Conservation (phyloP, 441 rosid species). For the Brassica balearica region DNA sequence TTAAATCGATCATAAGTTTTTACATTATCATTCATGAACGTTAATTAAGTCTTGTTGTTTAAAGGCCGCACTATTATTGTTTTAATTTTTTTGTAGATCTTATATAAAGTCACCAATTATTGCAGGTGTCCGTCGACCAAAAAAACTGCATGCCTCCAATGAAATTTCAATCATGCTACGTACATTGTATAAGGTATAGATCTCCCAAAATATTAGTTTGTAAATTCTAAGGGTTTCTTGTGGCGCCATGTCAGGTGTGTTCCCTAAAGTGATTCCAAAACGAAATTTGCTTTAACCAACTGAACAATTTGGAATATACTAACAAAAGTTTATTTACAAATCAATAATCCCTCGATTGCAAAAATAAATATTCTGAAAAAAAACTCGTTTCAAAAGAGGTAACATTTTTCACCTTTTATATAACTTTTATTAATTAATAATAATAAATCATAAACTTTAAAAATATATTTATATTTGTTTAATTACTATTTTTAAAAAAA, state of each 20-base stretch:
- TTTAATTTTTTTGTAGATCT: background rate
- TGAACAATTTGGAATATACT: background rate
- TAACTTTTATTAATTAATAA: no score
- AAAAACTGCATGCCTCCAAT: slow-evolving; percentile 29
- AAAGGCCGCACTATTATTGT: no score
- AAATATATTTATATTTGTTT: no score
- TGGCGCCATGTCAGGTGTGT: slow-evolving; percentile 30
- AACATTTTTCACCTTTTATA: no score
- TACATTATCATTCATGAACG: no score
- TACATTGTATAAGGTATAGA: slow-evolving; percentile 22
- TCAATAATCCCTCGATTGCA: background rate
- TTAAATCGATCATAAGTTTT: no score
- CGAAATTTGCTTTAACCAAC: background rate
- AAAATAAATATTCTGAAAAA: background rate
- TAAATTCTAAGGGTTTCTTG: slow-evolving; percentile 16
- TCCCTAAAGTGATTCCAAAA: slow-evolving; percentile 22
- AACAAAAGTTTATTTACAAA: slow-evolving; percentile 4
- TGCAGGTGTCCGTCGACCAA: slow-evolving; percentile 17
- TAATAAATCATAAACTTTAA: no score
- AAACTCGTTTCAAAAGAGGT: no score
- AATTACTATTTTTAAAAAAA: no score
- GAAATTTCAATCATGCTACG: slow-evolving; percentile 23
- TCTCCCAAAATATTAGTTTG: slow-evolving; percentile 18
- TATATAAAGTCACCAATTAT: slow-evolving; percentile 22
- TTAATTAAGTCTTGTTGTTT: no score